phyloP scores from a whole-genome alignment of 1,284 basidiomycete species.

The Neolentinus lepideus region DNA sequence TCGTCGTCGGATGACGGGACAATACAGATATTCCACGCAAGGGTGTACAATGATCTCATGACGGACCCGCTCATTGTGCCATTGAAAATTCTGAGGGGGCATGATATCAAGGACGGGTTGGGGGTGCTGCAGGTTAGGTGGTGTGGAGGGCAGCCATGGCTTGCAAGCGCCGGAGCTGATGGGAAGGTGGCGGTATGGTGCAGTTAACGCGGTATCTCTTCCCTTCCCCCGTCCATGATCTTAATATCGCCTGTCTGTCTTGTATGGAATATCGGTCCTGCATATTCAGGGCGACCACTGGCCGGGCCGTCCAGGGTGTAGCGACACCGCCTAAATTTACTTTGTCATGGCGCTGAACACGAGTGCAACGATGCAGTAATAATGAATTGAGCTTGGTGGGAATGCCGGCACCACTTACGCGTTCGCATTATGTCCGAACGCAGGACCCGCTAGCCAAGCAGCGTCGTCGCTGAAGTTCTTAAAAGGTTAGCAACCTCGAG shows the following conservation, averaged over 20 bases:
- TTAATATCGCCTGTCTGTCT: no score
- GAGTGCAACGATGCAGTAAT: no score
- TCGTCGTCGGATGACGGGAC: slow-evolving; percentile 96
- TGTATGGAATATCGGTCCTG: no score
- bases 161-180: slow-evolving; percentile 90
- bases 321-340: no score
- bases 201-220: slow-evolving; percentile 33
- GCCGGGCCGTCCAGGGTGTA: no score
- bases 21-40: slow-evolving; percentile 94
- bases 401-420: no score
- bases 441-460: no score
- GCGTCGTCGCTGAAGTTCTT: background rate
- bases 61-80: slow-evolving; percentile 97
- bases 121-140: slow-evolving; percentile 91
- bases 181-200: slow-evolving; percentile 88
- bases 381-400: no score
- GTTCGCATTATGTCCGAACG: no score
- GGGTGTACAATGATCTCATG: slow-evolving; percentile 91
- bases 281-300: no score
- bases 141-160: slow-evolving; percentile 89
- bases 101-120: slow-evolving; percentile 77
- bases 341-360: no score
- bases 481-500: no score
- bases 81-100: slow-evolving; percentile 91
- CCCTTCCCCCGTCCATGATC: background rate